phyloP scores from a whole-genome alignment of 306 rosid species.

The Hippophae rhamnoides region DNA sequence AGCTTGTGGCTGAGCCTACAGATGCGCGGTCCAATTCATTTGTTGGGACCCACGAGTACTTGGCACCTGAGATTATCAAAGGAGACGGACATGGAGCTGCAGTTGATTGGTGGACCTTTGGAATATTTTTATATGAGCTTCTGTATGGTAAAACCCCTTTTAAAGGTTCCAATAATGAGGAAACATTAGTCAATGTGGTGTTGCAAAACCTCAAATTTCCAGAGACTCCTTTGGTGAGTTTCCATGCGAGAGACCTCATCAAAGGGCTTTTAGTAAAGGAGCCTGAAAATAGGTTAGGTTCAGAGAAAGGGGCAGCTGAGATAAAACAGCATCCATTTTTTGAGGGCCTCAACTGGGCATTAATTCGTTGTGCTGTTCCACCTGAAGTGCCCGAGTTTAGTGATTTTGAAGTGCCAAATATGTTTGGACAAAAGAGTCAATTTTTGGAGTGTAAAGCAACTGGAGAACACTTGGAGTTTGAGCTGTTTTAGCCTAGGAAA shows the following conservation, averaged over 20 bases:
- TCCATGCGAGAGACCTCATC: constrained; percentile 75
- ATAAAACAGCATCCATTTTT: constrained; percentile 84
- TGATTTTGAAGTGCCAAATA: constrained; percentile 42
- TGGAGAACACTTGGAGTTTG: constrained; percentile 69
- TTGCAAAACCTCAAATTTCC: constrained; percentile 62
- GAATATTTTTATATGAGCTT: constrained; percentile 81
- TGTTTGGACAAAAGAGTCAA: constrained; percentile 26
- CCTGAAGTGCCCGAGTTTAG: constrained; percentile 66
- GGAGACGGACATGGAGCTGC: constrained; percentile 93
- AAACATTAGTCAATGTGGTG: constrained; percentile 71
- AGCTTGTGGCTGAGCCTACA: constrained; percentile 84
- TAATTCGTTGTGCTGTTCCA: constrained; percentile 68
- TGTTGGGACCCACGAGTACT: constrained; percentile 88
- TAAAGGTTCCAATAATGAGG: constrained; percentile 62
- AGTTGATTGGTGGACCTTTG: constrained; percentile 95
- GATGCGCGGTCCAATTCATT: constrained; percentile 85
- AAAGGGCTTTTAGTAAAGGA: constrained; percentile 73
- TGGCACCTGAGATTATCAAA: constrained; percentile 87
- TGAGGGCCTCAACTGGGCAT: constrained; percentile 83
- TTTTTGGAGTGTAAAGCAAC: constrained; percentile 57
- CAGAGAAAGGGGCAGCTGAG: constrained; percentile 81
- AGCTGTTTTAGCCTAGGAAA: constrained; percentile 42
- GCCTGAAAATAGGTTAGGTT: constrained; percentile 69
- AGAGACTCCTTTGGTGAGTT: constrained; percentile 53
- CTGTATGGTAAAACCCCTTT: constrained; percentile 75